These are phyloP conservation scores for Spizellomyces sp. DNA, from an alignment of 192 early-diverging fungal genomes.

Conservation along the genomic window DNA sequence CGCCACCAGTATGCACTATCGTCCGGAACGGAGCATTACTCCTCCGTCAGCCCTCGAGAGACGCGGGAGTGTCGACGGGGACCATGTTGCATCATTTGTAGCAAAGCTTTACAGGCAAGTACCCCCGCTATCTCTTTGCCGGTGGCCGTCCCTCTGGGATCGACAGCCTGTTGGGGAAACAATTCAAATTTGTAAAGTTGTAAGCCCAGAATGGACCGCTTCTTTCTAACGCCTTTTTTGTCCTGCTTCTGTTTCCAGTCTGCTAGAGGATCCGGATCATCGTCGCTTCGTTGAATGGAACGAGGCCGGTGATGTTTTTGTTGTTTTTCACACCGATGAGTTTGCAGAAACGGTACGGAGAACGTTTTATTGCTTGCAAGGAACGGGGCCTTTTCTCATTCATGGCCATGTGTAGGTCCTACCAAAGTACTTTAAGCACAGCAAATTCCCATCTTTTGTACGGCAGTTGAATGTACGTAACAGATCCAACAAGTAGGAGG, in stretches of 20 bases:
- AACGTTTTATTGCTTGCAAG: not conserved
- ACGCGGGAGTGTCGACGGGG: no score
- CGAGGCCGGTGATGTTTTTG: conserved; percentile 26
- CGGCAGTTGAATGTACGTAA: conserved; percentile 20
- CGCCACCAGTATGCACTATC: no score
- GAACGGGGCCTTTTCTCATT: not conserved
- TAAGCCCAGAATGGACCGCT: not conserved
- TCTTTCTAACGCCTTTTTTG: not conserved
- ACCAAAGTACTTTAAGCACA: conserved; percentile 23
- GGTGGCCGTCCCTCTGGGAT: no score
- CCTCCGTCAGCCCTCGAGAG: no score
- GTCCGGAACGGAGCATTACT: no score
- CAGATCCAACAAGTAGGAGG: not conserved
- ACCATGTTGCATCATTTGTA: no score
- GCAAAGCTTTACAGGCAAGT: no score
- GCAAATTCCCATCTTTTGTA: conserved; percentile 23
- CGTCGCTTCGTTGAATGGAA: conserved; percentile 26
- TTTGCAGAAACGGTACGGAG: conserved; percentile 16
- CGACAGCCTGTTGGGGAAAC: no score
- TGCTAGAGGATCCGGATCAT: conserved; percentile 19
- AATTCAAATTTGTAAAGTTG: no score
- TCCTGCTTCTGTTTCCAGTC: conserved; percentile 7
- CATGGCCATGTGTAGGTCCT: conserved; percentile 10
- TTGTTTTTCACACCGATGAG: conserved; percentile 27
- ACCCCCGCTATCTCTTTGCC: no score